Evolutionary conservation across 352 stramenopile species (phyloP), one percentile per base, ranked within the genome.

Genomic region (Phytopythium oedochilum): DNA sequence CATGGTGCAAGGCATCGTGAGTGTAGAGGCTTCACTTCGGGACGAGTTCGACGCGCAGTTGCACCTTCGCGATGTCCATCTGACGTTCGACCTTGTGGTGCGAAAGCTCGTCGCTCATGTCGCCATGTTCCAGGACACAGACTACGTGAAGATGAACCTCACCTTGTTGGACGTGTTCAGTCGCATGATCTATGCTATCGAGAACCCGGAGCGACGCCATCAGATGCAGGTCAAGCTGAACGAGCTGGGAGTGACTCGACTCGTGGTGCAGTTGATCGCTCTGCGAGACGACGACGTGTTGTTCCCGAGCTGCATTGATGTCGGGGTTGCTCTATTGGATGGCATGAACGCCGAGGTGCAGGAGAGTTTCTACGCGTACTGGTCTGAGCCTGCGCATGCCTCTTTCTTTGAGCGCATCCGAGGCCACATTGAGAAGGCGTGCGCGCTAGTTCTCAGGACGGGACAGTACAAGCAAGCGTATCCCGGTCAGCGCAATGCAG

Each of bases 281-380:
- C 72, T 55, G 2, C 57, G 75, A 18, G 75, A 86, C 14, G 78
- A 86, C 36, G 74, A 85, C 20, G 54, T 64, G 7, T 46, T 91
- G 12, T 85, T 89, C 62, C 60, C 69, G 17, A 79, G 66, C 22
- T 73, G 75, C 58, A 72, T 91, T 39, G 61, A 81, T 35, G 68
- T 91, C 23, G 80, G 80, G 11, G 76, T 91, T 14, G 75, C 80
- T 11, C 57, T 91, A 5, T 53, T 91, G 22, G 74, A 89, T 57
- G 80, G 78, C 5, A 89, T 91, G 78, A 91, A 91, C 46, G 75
- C 80, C 1, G 70, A 87, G 54, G 80, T 91, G 1, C 80, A 91
- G 59, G 80, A 91, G 38, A 82, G 59, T 25, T 91, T 91, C 44
- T 77, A 74, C 34, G 35, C 49, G 7, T 78, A 74, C 49, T 88